Conservation (phyloP, 164 flowering plant genomes). For the Cinnamomum chago region DNA sequence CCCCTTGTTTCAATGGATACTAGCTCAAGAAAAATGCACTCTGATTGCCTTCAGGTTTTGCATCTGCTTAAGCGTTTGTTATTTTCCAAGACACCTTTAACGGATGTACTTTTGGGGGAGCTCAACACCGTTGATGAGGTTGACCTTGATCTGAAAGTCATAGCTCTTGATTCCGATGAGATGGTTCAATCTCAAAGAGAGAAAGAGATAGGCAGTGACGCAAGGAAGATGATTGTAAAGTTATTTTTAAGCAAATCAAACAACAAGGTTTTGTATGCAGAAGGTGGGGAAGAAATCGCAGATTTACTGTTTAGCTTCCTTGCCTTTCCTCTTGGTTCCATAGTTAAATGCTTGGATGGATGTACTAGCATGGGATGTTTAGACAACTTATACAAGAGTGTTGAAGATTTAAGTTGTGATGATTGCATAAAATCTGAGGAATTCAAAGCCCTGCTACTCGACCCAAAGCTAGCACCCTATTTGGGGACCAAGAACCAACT, state of each 20-base stretch:
- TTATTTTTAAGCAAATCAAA: background rate
- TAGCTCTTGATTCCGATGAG: no score
- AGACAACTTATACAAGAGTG: background rate
- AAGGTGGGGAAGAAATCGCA: constrained; percentile 9
- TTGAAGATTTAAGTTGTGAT: background rate
- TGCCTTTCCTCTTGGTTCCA: constrained; percentile 14
- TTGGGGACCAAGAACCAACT: background rate
- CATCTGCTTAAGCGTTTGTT: background rate
- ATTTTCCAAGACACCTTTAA: background rate
- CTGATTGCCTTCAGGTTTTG: background rate
- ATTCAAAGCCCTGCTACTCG: background rate
- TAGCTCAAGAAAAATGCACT: no score
- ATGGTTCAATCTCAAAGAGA: no score
- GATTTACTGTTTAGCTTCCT: constrained; percentile 22
- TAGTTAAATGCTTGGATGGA: background rate
- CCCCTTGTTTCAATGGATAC: no score
- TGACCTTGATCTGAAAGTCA: no score
- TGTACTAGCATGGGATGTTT: background rate
- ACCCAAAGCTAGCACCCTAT: background rate
- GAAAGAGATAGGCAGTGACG: no score
- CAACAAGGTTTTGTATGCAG: background rate
- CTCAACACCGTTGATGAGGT: background rate
- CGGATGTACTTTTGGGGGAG: background rate
- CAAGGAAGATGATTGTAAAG: background rate
- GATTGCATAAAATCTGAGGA: background rate